Evolutionary conservation across 495 filamentous ascomycete genomes (phyloP).

Genomic region (Penicillium egyptiacum): DNA sequence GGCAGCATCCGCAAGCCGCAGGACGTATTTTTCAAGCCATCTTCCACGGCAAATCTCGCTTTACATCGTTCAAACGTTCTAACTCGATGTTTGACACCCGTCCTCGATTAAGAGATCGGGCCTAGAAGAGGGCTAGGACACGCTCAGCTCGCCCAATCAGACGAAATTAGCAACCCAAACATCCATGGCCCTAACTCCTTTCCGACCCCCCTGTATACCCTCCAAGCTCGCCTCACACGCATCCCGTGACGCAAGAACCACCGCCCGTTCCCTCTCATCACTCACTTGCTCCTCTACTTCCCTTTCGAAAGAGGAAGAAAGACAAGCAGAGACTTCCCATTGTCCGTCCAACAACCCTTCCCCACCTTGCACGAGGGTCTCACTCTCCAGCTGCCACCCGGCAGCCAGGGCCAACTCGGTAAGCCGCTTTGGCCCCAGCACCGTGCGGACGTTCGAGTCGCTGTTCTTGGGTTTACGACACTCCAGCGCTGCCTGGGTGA

Average conservation of each 20-base stretch:
- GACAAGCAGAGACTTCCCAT: slow-evolving; percentile 45
- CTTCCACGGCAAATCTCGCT: too few species aligned
- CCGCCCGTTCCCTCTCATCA: slow-evolving; percentile 36
- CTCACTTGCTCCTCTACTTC: slow-evolving; percentile 30
- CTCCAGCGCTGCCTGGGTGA: slow-evolving; percentile 25
- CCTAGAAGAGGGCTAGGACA: not conserved
- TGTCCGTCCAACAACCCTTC: slow-evolving; percentile 43
- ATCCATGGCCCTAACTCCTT: slow-evolving; percentile 47
- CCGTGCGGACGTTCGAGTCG: slow-evolving; percentile 47
- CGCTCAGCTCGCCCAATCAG: slow-evolving; percentile 17
- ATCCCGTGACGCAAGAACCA: slow-evolving; percentile 35
- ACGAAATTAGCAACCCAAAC: slow-evolving; percentile 46
- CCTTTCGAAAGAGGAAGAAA: slow-evolving; percentile 27
- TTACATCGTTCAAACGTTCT: too few species aligned
- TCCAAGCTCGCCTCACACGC: slow-evolving; percentile 34
- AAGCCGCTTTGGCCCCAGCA: slow-evolving; percentile 34
- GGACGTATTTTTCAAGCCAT: too few species aligned
- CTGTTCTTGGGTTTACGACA: slow-evolving; percentile 25
- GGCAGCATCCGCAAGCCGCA: too few species aligned
- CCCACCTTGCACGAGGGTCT: slow-evolving; percentile 26
- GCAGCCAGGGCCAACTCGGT: slow-evolving; percentile 28
- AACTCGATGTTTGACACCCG: too few species aligned
- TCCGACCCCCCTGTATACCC: slow-evolving; percentile 27
- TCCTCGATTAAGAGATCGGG: too few species aligned
- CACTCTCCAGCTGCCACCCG: slow-evolving; percentile 34